A percentile compares a stretch with the other conserved stretches of the same genome.
phyloP scores from a whole-genome alignment of 106 monocot species.

The Phalaenopsis aphrodite region DNA sequence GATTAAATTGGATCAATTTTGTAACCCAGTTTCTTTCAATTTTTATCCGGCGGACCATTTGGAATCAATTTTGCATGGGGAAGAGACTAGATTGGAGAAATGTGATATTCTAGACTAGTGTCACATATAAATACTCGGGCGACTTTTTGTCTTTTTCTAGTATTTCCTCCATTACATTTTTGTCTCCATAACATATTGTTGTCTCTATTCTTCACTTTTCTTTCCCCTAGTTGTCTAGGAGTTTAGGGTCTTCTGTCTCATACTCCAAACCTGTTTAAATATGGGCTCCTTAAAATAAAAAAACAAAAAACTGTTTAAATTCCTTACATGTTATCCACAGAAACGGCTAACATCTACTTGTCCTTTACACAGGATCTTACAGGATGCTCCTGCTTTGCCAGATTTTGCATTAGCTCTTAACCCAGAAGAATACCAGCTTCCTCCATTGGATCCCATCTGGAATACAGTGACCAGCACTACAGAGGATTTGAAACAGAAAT shows the following conservation, averaged over 20 bases:
- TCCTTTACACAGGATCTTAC: constrained; percentile 44
- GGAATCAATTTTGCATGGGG: no score
- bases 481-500: neutral
- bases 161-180: no score
- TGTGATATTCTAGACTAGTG: no score
- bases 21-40: no score
- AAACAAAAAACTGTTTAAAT: neutral
- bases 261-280: neutral
- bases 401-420: constrained; percentile 44
- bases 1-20: no score
- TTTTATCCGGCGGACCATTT: no score
- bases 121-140: no score
- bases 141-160: no score
- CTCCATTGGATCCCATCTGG: constrained; percentile 49
- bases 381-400: constrained; percentile 32
- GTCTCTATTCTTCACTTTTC: neutral
- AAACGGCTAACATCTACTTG: neutral
- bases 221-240: neutral
- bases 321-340: neutral
- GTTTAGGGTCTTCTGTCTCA: neutral
- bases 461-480: constrained; percentile 1
- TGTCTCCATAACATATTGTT: no score
- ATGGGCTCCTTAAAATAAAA: no score
- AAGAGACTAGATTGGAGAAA: no score
- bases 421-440: constrained; percentile 81